These are phyloP conservation scores for Mortierella hygrophila DNA, from an alignment of 192 early-diverging fungal genomes.

Conservation along the genomic window DNA sequence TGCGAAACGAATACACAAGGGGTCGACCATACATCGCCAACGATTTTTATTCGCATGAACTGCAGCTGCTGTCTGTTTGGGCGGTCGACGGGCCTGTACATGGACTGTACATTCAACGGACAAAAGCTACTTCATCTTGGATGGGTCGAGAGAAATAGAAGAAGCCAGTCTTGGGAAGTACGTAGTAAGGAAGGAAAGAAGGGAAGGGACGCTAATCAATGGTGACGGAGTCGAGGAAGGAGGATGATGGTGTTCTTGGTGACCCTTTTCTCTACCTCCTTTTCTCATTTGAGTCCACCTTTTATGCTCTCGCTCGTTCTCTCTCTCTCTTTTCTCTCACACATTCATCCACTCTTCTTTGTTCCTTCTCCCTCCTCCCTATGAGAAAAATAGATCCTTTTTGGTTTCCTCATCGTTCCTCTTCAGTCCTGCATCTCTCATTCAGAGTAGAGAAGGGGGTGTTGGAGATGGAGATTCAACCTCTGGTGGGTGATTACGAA, in stretches of 20 bases:
- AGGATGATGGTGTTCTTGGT: not conserved
- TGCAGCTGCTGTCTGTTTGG: no score
- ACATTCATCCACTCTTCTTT: not conserved
- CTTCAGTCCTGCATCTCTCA: not conserved
- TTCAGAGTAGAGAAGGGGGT: not conserved
- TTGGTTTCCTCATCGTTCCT: not conserved
- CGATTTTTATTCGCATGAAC: no score
- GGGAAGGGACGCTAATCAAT: not conserved
- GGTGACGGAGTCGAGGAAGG: no score
- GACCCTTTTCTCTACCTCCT: not conserved
- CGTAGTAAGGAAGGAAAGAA: not conserved
- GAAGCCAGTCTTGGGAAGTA: not conserved
- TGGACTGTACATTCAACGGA: no score
- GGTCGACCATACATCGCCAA: no score
- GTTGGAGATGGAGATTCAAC: not conserved
- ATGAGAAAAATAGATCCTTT: not conserved
- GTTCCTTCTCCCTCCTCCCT: not conserved
- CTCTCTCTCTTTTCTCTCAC: not conserved
- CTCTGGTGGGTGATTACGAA: not conserved
- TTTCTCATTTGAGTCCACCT: no score
- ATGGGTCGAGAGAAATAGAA: not conserved
- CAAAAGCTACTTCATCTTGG: no score
- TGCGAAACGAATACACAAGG: no score
- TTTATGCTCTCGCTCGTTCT: not conserved
- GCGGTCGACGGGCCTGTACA: no score